Conservation (phyloP, 768 basidiomycete species). For the Roridomyces roridus region DNA sequence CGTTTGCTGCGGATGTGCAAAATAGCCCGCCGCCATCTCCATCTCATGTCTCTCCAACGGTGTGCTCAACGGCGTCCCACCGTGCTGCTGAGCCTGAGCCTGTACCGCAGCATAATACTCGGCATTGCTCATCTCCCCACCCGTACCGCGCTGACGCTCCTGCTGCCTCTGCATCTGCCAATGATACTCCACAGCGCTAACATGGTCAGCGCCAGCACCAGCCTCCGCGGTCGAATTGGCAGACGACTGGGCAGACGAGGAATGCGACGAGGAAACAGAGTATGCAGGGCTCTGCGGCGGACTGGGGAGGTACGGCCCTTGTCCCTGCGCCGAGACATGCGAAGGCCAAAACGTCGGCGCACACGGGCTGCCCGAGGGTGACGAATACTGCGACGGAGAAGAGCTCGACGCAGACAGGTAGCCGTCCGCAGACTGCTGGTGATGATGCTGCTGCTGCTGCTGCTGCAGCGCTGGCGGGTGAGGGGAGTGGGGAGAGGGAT, state of each 20-base stretch:
- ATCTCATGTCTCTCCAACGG: no score
- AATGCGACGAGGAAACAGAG: background rate
- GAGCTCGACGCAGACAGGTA: background rate
- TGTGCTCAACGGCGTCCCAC: background rate
- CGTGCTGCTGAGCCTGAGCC: background rate
- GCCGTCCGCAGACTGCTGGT: no score
- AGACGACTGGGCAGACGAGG: background rate
- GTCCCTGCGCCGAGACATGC: background rate
- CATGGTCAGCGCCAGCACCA: background rate
- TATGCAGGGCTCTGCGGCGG: slow-evolving; percentile 20
- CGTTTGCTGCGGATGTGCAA: no score
- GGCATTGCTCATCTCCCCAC: slow-evolving; percentile 22
- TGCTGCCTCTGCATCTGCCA: background rate
- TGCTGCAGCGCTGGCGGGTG: background rate
- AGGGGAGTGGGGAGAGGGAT: background rate
- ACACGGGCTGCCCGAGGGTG: no score
- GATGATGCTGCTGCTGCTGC: background rate
- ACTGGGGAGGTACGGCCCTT: slow-evolving; percentile 11
- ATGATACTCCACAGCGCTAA: background rate
- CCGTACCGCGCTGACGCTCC: background rate
- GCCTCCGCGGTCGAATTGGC: background rate
- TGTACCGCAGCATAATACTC: slow-evolving; percentile 20
- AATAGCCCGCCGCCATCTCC: no score
- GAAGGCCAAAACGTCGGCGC: background rate
- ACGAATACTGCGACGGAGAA: no score